Percentiles rank a stretch among this genome's conserved stretches.
Evolutionary conservation across 2,329 filamentous ascomycete species (phyloP).

Genomic region (Colletotrichum camelliae): DNA sequence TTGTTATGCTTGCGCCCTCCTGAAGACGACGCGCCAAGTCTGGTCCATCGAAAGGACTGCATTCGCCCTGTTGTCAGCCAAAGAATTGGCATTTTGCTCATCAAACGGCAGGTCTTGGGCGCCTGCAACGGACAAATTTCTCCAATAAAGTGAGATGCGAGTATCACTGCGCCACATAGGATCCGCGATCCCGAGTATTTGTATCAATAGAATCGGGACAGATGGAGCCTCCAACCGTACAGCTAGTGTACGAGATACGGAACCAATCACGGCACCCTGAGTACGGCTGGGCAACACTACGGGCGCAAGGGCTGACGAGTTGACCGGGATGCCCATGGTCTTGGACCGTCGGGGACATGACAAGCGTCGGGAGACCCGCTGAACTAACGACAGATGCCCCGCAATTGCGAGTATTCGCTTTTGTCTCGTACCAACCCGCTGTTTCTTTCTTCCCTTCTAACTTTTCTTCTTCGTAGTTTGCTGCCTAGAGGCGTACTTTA

Average conservation of each 20-base stretch:
- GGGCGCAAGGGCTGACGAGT: not conserved
- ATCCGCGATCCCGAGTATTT: constrained; percentile 1
- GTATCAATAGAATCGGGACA: not conserved
- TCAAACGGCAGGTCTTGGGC: not conserved
- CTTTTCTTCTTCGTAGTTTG: no score
- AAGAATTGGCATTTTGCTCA: not conserved
- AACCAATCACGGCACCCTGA: not conserved
- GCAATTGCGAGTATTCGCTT: constrained; percentile 17
- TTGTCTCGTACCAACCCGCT: not conserved
- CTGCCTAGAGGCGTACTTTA: no score
- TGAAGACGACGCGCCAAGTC: not conserved
- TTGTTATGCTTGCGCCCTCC: not conserved
- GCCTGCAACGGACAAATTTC: not conserved
- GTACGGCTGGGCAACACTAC: not conserved
- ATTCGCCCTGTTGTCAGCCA: not conserved
- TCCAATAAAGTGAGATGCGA: not conserved
- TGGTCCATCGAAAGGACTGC: not conserved
- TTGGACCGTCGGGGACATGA: not conserved
- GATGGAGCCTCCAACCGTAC: not conserved
- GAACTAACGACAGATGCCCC: not conserved
- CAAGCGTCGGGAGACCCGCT: not conserved
- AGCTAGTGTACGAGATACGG: not conserved
- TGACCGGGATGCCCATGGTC: not conserved
- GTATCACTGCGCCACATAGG: constrained; percentile 1
- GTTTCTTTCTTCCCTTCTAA: no score